Evolutionary conservation across 2,329 filamentous ascomycete genomes (phyloP), one percentile per base, ranked within the genome.

Genomic region (Saccharata proteae): DNA sequence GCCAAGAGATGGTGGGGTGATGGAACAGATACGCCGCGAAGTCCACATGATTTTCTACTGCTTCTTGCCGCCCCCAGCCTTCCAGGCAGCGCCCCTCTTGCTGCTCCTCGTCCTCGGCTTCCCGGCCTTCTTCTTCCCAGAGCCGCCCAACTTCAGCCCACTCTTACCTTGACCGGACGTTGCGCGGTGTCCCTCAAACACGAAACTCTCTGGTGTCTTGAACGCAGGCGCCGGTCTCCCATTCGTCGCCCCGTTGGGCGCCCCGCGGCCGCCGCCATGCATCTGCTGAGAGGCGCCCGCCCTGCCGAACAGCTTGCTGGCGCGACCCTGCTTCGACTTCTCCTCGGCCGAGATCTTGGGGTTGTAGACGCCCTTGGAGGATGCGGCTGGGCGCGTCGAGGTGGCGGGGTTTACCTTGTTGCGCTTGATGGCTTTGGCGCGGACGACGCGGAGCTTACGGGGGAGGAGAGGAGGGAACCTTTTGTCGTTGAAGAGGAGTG

Each of bases 381-480:
- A 37, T 9, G 35, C 26, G 5, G 20, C 49, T 59, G 40, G 29
- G 36, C 41, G 29, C 21, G 32, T 30, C 39, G 40, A 46, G 8
- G 40, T 22, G 7, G 37, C 32, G n/a, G 36, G 28, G 22, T 32
- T 38, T 11, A 30, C 40, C 54, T 58, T 41, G 38, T 62, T 59
- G 19, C 49, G 51, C 44, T 59, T 61, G 32, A 59, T 45, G 18
- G 80, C 80, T 57, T 85, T 88, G 49, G 90, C 90, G 38, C 90
- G 77, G 28, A 74, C 79, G 27, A 98, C 86, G 32, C 90, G 80
- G 19, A 98, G 66, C 42, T 77, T 71, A 26, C 90, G 77, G 7
- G 88, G 88, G n/a, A 96, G 74, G 72, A 94, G 77, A 12, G 88
- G 88, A 11, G 88, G 85, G 49, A 86, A 96, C 46, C 82, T 90